These are phyloP conservation scores for Isoetes taiwanensis DNA, from an alignment of 75 land plant genomes.

Conservation along the genomic window DNA sequence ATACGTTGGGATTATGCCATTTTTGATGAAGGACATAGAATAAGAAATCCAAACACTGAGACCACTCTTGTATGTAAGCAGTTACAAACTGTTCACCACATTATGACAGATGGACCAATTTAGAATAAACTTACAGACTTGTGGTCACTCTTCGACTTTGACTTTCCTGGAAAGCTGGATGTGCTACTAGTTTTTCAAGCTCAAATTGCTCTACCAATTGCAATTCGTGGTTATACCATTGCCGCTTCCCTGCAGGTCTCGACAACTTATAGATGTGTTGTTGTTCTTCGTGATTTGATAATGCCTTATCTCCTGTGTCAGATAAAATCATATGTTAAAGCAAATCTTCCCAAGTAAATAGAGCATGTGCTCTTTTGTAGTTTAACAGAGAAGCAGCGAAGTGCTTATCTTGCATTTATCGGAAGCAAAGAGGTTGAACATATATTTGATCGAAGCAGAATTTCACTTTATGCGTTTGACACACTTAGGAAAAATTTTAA, in stretches of 20 bases:
- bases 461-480: neutral
- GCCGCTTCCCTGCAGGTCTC: conserved; percentile 1
- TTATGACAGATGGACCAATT: neutral
- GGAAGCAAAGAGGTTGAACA: neutral
- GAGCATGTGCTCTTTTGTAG: conserved; percentile 6
- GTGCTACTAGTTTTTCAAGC: conserved; percentile 2
- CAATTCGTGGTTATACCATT: neutral
- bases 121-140: neutral
- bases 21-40: conserved; percentile 1
- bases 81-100: conserved; percentile 1
- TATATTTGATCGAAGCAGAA: neutral
- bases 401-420: neutral
- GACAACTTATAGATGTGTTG: neutral
- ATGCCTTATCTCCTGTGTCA: conserved; percentile 1
- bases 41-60: neutral
- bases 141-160: conserved; percentile 7
- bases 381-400: neutral
- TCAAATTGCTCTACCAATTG: neutral
- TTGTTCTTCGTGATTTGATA: conserved; percentile 2
- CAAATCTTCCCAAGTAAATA: neutral
- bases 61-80: conserved; percentile 4
- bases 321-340: neutral
- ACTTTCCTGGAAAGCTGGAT: neutral
- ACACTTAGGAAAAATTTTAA: neutral
- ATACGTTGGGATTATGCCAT: neutral